Base-by-base conservation (phyloP, 148 eudicot species). In the Linanthus parryae region DNA sequence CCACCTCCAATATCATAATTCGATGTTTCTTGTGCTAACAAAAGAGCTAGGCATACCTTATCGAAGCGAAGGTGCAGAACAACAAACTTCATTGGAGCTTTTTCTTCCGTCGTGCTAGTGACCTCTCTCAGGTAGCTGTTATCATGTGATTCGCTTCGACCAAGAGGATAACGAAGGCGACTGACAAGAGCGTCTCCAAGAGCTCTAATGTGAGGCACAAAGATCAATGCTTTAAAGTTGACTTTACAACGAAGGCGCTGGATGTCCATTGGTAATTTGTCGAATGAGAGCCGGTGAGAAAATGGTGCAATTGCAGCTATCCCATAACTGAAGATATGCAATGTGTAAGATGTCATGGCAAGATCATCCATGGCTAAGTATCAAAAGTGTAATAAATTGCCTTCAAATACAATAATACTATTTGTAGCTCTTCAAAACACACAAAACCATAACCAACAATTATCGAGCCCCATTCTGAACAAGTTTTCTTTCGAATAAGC, bases 301-400 rank as follows among this genome's bases (percentile, higher is more conserved):
- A 92, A 92, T 37, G 98, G 98, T 42, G 98, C 81, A 37, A 92
- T 81, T 41, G 98, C 96, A 58, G 98, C 94, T 50, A 92, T 77
- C 38, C 98, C 98, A 48, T 87, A 92, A 58, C 96, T 87, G 82
- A 12, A 64, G 16, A 52, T 67, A 14, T 18, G 38, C 42, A 54
- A 49, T 17, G 28, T 13, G 13, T 22, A n/a, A 62, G 36, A 17
- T n/a, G n/a, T n/a, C n/a, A 31, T 34, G 12, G 15, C 20, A 50
- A 43, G 4, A 9, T 3, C 16, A 36, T n/a, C 10, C 20, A 19
- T 3, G 27, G 30, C 31, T 21, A 16, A 16, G 23, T 8, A 58
- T 2, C 9, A 24, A 6, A 17, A 28, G 14, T 12, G n/a, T 41
- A n/a, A n/a, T 27, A 18, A 35, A 20, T 33, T 12, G 16, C 8